Percentiles rank a stretch among this genome's conserved stretches.
phyloP scores from a whole-genome alignment of 2,329 filamentous ascomycete genomes.

The Penicillium brasilianum region DNA sequence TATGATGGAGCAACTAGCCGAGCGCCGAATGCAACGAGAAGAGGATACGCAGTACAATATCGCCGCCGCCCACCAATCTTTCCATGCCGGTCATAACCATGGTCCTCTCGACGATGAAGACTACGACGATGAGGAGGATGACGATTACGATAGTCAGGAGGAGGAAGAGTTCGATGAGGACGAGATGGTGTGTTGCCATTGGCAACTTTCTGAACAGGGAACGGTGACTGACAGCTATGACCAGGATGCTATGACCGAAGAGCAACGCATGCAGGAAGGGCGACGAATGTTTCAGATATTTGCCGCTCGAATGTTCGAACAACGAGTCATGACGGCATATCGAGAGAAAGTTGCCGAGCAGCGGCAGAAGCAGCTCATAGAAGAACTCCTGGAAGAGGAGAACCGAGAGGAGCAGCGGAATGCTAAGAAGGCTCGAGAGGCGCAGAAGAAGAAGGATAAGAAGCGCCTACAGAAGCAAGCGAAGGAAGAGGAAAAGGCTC shows the following conservation, averaged over 20 bases:
- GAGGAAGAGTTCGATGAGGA: conserved; percentile 70
- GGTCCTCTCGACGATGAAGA: conserved; percentile 76
- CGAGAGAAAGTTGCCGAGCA: conserved; percentile 95
- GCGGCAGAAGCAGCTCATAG: conserved; percentile 85
- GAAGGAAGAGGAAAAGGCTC: conserved; percentile 88
- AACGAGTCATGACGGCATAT: conserved; percentile 94
- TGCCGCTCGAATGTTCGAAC: conserved; percentile 98
- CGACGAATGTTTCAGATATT: conserved; percentile 99
- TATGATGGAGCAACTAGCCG: conserved; percentile 99
- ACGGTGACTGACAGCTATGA: conserved; percentile 42
- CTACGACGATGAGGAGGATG: conserved; percentile 75
- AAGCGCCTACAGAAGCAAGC: conserved; percentile 85
- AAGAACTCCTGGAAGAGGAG: conserved; percentile 87
- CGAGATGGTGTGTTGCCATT: conserved; percentile 59
- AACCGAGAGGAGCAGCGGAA: conserved; percentile 77
- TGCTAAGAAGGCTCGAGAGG: conserved; percentile 91
- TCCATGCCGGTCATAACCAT: conserved; percentile 75
- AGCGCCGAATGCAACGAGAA: conserved; percentile 95
- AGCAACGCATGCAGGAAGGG: conserved; percentile 98
- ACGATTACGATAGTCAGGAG: conserved; percentile 66
- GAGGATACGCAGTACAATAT: conserved; percentile 79
- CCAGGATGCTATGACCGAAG: conserved; percentile 95
- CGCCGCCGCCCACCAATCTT: conserved; percentile 60
- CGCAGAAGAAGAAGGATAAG: conserved; percentile 94
- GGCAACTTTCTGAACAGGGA: conserved; percentile 8